A percentile compares a stretch with the other conserved stretches of the same genome.
phyloP scores from a whole-genome alignment of 352 stramenopile genomes.

The Phytophthora aleatoria region DNA sequence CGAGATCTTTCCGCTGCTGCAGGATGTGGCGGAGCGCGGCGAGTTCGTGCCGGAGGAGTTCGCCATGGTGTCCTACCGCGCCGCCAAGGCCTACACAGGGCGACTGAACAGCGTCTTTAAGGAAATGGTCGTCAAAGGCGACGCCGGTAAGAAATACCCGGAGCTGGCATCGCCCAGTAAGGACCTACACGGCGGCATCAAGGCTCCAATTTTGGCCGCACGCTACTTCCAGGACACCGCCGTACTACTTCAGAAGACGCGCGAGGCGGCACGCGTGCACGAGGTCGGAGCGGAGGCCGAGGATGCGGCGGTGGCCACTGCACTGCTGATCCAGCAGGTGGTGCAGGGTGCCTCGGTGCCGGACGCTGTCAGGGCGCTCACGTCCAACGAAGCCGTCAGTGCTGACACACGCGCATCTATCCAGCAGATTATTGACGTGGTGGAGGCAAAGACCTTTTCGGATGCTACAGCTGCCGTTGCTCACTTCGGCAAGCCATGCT shows the following conservation, averaged over 20 bases:
- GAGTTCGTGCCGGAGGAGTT: constrained; percentile 55
- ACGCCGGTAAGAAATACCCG: constrained; percentile 60
- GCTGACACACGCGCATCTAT: constrained; percentile 37
- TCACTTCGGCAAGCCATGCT: constrained; percentile 65
- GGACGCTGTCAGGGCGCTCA: constrained; percentile 45
- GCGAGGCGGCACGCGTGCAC: constrained; percentile 58
- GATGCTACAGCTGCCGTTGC: constrained; percentile 51
- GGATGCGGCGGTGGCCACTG: constrained; percentile 53
- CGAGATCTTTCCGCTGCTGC: constrained; percentile 66
- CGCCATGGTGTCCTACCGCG: constrained; percentile 51
- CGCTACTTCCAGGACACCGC: constrained; percentile 47
- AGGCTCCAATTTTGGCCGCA: constrained; percentile 59
- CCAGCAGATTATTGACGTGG: constrained; percentile 53
- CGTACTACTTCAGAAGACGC: constrained; percentile 49
- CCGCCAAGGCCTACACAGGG: constrained; percentile 60
- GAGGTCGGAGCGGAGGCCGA: constrained; percentile 55
- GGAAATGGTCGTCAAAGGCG: constrained; percentile 68
- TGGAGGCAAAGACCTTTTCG: constrained; percentile 43
- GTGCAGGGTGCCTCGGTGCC: constrained; percentile 39
- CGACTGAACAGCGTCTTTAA: constrained; percentile 72
- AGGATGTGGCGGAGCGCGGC: constrained; percentile 48
- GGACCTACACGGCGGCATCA: constrained; percentile 66
- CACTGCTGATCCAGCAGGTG: constrained; percentile 59
- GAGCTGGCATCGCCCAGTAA: constrained; percentile 57
- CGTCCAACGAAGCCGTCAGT: constrained; percentile 42